phyloP scores from a whole-genome alignment of 2,329 filamentous ascomycete genomes.

The Ramularia collo-cygni region DNA sequence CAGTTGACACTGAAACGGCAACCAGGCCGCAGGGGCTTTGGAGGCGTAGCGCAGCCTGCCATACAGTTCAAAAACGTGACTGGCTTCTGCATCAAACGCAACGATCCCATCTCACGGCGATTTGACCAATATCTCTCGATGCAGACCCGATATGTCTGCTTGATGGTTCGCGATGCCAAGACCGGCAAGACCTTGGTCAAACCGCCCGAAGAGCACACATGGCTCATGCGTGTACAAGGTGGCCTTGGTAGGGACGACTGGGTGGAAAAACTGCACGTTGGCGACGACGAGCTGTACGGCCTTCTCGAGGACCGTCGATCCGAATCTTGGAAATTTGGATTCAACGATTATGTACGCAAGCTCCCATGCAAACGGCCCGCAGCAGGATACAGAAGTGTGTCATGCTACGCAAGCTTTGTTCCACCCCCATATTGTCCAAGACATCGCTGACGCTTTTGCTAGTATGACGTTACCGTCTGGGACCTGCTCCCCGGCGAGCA shows the following conservation, averaged over 20 bases:
- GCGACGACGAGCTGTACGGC: conserved; percentile 36
- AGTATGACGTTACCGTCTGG: conserved; percentile 40
- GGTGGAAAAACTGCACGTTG: conserved; percentile 31
- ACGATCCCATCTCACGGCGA: conserved; percentile 36
- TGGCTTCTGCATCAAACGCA: conserved; percentile 38
- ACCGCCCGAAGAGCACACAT: conserved; percentile 34
- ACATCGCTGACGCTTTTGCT: no score
- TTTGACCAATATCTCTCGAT: conserved; percentile 40
- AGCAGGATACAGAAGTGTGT: no score
- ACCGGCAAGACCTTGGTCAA: conserved; percentile 32
- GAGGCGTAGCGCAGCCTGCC: conserved; percentile 30
- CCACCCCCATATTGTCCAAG: no score
- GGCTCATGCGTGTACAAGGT: conserved; percentile 34
- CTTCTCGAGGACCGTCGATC: conserved; percentile 28
- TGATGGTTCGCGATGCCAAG: conserved; percentile 38
- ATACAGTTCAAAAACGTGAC: conserved; percentile 36
- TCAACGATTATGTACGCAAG: no score
- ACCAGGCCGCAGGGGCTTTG: conserved; percentile 29
- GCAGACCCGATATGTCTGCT: conserved; percentile 31
- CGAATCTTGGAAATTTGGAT: conserved; percentile 35
- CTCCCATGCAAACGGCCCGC: no score
- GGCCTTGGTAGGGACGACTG: conserved; percentile 32
- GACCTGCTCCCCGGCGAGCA: conserved; percentile 31
- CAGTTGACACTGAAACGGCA: conserved; percentile 28
- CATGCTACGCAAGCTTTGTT: no score